phyloP scores from a whole-genome alignment of 2,329 filamentous ascomycete genomes.

The Talaromyces sp. region DNA sequence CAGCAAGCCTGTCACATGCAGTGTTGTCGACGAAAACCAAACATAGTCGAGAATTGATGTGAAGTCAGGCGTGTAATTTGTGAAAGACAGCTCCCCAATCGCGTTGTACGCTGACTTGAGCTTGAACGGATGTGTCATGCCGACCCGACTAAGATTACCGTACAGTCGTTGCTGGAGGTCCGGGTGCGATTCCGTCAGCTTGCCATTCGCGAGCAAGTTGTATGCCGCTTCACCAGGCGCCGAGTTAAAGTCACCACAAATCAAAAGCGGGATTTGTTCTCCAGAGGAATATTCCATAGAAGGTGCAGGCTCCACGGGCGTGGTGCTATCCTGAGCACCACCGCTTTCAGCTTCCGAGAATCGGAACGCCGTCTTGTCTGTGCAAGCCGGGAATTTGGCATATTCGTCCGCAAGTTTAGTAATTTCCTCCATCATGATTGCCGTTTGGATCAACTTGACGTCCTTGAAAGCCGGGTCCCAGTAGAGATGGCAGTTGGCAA shows the following conservation, averaged over 20 bases:
- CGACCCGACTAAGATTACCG: slow-evolving; percentile 85
- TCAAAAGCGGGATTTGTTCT: slow-evolving; percentile 80
- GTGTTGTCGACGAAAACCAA: slow-evolving; percentile 89
- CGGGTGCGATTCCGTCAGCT: slow-evolving; percentile 69
- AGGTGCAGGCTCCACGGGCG: slow-evolving; percentile 60
- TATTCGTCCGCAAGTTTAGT: slow-evolving; percentile 83
- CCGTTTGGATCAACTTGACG: slow-evolving; percentile 94
- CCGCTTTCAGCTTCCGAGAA: slow-evolving; percentile 46
- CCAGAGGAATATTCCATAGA: slow-evolving; percentile 82
- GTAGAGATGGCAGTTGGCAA: slow-evolving; percentile 89
- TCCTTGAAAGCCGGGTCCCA: slow-evolving; percentile 91
- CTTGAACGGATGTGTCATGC: slow-evolving; percentile 91
- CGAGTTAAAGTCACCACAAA: slow-evolving; percentile 97
- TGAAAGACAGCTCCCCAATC: slow-evolving; percentile 83
- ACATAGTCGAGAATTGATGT: slow-evolving; percentile 92
- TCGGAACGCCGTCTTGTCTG: slow-evolving; percentile 63
- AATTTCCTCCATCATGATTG: slow-evolving; percentile 89
- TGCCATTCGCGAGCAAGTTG: slow-evolving; percentile 78
- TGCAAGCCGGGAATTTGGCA: slow-evolving; percentile 70
- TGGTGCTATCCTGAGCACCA: slow-evolving; percentile 35
- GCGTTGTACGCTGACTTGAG: slow-evolving; percentile 84
- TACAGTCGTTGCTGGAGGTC: slow-evolving; percentile 81
- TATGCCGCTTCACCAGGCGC: slow-evolving; percentile 82
- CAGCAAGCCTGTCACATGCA: slow-evolving; percentile 77
- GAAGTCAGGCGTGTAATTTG: slow-evolving; percentile 95